Evolutionary conservation across 805 yeast genomes (phyloP).

Genomic region (Metschnikowia santaceciliae): DNA sequence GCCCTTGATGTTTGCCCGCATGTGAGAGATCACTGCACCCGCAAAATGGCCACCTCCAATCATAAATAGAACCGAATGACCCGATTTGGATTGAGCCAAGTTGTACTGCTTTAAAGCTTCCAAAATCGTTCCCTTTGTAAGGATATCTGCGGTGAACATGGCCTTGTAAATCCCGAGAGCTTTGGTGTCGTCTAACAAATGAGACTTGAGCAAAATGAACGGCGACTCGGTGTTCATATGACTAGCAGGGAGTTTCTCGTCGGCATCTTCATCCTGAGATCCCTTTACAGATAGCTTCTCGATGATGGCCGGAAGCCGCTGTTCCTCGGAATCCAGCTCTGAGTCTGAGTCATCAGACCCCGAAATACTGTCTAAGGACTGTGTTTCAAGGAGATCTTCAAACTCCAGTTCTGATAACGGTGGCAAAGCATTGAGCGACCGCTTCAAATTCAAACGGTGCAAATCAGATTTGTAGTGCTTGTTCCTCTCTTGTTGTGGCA

Average conservation of each 20-base stretch:
- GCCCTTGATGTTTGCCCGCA: slow-evolving; percentile 52
- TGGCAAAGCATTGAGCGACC: slow-evolving; percentile 43
- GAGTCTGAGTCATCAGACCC: slow-evolving; percentile 46
- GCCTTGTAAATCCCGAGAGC: slow-evolving; percentile 69
- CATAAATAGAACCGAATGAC: slow-evolving; percentile 75
- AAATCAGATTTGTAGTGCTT: slow-evolving; percentile 56
- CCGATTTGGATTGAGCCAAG: slow-evolving; percentile 27
- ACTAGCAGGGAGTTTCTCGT: slow-evolving; percentile 39
- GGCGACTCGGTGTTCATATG: slow-evolving; percentile 71
- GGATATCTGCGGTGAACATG: slow-evolving; percentile 44
- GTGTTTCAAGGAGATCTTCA: slow-evolving; percentile 48
- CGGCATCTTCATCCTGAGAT: slow-evolving; percentile 23
- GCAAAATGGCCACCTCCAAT: slow-evolving; percentile 98
- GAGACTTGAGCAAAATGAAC: slow-evolving; percentile 53
- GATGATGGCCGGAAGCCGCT: slow-evolving; percentile 20
- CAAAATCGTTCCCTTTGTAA: slow-evolving; percentile 41
- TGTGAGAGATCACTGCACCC: slow-evolving; percentile 84
- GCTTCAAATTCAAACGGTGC: slow-evolving; percentile 56
- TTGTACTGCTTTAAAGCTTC: slow-evolving; percentile 16
- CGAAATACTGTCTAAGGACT: slow-evolving; percentile 54
- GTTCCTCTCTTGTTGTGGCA: slow-evolving; percentile 18
- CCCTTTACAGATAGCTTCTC: slow-evolving; percentile 19
- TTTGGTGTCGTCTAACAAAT: slow-evolving; percentile 38
- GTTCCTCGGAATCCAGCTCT: slow-evolving; percentile 24
- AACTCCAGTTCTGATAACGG: slow-evolving; percentile 56